Conservation (phyloP, 306 rosid species). For the Trifolium fragiferum region DNA sequence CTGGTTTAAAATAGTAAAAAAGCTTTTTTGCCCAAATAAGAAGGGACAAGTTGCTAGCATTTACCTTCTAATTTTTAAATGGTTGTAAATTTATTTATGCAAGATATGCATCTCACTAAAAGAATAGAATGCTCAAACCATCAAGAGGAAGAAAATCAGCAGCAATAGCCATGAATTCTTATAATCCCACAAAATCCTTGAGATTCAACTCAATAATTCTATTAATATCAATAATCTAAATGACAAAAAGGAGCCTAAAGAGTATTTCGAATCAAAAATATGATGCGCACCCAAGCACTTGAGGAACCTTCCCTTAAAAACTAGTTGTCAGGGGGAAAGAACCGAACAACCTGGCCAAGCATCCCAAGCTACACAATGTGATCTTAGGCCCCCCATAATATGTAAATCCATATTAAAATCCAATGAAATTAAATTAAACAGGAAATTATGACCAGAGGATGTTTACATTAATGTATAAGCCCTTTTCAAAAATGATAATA, state of each 20-base stretch:
- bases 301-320: background rate
- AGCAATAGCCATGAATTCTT: background rate
- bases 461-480: too few relatives aligned
- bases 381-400: background rate
- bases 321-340: background rate
- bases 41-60: background rate
- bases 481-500: too few relatives aligned
- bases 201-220: conserved; percentile 11
- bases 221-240: conserved; percentile 5
- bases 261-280: background rate
- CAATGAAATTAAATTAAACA: background rate
- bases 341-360: background rate
- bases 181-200: conserved; percentile 10
- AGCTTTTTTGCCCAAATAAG: background rate
- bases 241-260: background rate
- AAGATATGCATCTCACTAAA: too few relatives aligned
- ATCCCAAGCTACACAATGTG: background rate
- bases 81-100: background rate
- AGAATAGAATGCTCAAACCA: background rate
- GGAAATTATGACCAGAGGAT: background rate
- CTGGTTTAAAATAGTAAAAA: background rate
- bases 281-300: background rate
- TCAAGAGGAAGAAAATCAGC: background rate
- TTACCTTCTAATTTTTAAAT: background rate
- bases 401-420: background rate